Conservation (phyloP, 352 stramenopile species). For the Aphanomyces stellatus region DNA sequence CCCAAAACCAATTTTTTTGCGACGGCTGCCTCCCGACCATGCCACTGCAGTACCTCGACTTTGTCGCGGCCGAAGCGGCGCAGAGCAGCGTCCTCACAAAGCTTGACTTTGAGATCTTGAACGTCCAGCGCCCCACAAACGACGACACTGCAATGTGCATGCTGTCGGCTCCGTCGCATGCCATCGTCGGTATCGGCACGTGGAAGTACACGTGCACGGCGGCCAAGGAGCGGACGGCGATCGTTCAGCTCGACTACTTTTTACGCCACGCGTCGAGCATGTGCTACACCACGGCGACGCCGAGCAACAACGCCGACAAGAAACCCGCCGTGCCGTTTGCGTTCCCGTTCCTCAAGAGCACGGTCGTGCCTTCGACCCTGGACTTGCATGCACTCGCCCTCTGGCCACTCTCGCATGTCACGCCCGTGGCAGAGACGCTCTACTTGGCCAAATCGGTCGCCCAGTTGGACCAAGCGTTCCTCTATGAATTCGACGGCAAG, state of each 20-base stretch:
- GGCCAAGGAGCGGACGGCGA: not conserved
- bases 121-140: not conserved
- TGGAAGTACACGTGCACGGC: conserved; percentile 31
- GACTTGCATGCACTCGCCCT: conserved; percentile 30
- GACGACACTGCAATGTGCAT: not conserved
- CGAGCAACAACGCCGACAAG: not conserved
- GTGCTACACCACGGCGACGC: not conserved
- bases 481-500: conserved; percentile 51
- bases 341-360: conserved; percentile 1
- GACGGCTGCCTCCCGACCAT: conserved; percentile 28
- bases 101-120: conserved; percentile 35
- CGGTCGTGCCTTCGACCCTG: conserved; percentile 27
- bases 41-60: conserved; percentile 43
- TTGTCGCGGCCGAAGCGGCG: conserved; percentile 37
- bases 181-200: conserved; percentile 37
- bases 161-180: conserved; percentile 30
- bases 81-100: conserved; percentile 38
- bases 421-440: conserved; percentile 28
- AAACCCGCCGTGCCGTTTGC: not conserved
- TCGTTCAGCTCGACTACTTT: conserved; percentile 2
- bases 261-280: not conserved
- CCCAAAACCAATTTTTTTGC: conserved; percentile 37
- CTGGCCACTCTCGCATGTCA: conserved; percentile 34
- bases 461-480: conserved; percentile 34
- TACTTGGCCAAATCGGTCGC: conserved; percentile 36